Evolutionary conservation across 192 early-diverging fungal genomes (phyloP).

Genomic region (Diversispora epigaea): DNA sequence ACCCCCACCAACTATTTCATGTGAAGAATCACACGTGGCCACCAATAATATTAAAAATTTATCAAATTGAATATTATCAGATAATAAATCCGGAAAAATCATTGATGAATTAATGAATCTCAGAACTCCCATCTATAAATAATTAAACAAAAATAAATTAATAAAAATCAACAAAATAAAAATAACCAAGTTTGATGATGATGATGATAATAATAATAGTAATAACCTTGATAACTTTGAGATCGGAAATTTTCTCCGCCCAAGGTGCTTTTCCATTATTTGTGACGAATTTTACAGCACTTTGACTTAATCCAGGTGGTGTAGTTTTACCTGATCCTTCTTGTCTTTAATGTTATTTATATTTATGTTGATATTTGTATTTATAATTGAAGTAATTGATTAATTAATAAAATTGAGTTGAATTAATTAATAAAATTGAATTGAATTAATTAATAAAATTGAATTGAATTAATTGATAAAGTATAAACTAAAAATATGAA

Average conservation of each 20-base stretch:
- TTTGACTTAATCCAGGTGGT: conserved; percentile 52
- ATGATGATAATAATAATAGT: not conserved
- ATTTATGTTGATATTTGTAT: too few species aligned
- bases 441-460: too few species aligned
- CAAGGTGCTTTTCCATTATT: conserved; percentile 76
- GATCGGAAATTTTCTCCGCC: conserved; percentile 37
- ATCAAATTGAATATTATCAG: conserved; percentile 47
- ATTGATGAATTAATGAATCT: conserved; percentile 45
- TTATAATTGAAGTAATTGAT: not conserved
- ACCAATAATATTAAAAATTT: conserved; percentile 61
- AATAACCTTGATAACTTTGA: conserved; percentile 43
- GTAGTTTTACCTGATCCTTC: conserved; percentile 16
- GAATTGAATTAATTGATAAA: too few species aligned
- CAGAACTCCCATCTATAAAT: conserved; percentile 42
- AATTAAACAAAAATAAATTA: too few species aligned
- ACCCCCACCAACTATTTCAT: conserved; percentile 65
- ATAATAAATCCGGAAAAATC: conserved; percentile 45
- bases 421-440: too few species aligned
- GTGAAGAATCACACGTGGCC: conserved; percentile 68
- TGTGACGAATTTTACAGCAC: conserved; percentile 59
- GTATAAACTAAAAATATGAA: too few species aligned
- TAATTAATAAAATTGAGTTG: too few species aligned
- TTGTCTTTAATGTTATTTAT: not conserved
- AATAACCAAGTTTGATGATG: too few species aligned
- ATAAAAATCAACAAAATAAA: too few species aligned